phyloP scores from a whole-genome alignment of 2,329 filamentous ascomycete species.

The Colletotrichum melonis region DNA sequence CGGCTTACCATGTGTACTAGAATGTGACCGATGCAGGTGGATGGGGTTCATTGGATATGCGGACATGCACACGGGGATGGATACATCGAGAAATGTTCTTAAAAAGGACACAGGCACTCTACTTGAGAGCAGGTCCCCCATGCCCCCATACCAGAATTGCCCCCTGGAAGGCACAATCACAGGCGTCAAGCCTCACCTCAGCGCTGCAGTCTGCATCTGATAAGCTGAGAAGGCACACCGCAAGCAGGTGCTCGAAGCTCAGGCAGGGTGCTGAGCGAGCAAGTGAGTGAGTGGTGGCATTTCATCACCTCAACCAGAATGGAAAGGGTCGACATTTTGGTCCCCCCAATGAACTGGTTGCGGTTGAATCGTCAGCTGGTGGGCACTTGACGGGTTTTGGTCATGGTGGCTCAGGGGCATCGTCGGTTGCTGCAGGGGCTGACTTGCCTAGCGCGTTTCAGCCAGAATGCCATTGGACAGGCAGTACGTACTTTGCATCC shows the following conservation, averaged over 20 bases:
- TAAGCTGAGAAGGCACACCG: background rate
- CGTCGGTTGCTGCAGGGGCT: constrained; percentile 27
- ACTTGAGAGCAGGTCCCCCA: background rate
- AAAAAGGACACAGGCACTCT: background rate
- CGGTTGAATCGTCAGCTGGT: constrained; percentile 10
- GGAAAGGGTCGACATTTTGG: background rate
- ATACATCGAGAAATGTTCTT: background rate
- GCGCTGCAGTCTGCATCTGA: background rate
- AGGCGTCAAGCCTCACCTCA: background rate
- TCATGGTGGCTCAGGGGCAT: constrained; percentile 22
- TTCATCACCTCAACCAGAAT: background rate
- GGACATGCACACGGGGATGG: background rate
- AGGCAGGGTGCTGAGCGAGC: background rate
- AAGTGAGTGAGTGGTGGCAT: background rate
- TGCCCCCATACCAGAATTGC: no score
- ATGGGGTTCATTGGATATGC: background rate
- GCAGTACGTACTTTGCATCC: background rate
- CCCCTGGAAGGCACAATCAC: background rate
- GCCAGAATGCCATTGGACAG: constrained; percentile 28
- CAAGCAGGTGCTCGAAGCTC: no score
- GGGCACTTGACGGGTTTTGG: background rate
- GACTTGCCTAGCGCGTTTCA: constrained; percentile 27
- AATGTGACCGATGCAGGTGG: background rate
- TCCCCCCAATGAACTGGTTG: background rate
- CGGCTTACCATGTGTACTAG: background rate